These are phyloP conservation scores for Cercospora sp. DNA, from an alignment of 2,329 filamentous ascomycete species.

Conservation along the genomic window DNA sequence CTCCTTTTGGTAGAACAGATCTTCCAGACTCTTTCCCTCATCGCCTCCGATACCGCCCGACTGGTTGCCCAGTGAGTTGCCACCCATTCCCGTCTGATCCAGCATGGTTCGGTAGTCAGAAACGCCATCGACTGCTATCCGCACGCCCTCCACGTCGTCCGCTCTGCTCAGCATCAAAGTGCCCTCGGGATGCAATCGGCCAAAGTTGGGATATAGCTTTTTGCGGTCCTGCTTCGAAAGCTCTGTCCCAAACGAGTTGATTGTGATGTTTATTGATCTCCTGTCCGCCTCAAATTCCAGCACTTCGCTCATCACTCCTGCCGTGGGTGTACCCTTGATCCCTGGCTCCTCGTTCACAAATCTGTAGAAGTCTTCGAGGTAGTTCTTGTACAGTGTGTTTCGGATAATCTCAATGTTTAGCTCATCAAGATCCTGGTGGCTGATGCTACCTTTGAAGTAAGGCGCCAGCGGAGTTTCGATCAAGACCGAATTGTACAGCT, in stretches of 20 bases:
- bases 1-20: slow-evolving; percentile 98
- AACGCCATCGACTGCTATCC: slow-evolving; percentile 89
- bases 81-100: slow-evolving; percentile 79
- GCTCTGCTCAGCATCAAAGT: slow-evolving; percentile 92
- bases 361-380: slow-evolving; percentile 93
- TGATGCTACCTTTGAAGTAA: slow-evolving; percentile 96
- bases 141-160: slow-evolving; percentile 91
- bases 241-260: slow-evolving; percentile 98
- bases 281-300: slow-evolving; percentile 96
- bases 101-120: slow-evolving; percentile 95
- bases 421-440: slow-evolving; percentile 95
- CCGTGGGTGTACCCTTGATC: slow-evolving; percentile 81
- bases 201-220: slow-evolving; percentile 93
- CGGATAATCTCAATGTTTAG: slow-evolving; percentile 99
- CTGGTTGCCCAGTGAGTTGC: slow-evolving; percentile 79
- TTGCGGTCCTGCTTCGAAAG: slow-evolving; percentile 89
- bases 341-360: slow-evolving; percentile 91
- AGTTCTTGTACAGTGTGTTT: slow-evolving; percentile 99
- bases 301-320: slow-evolving; percentile 93
- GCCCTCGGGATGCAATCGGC: slow-evolving; percentile 88
- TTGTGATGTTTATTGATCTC: slow-evolving; percentile 96
- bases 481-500: slow-evolving; percentile 95
- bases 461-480: slow-evolving; percentile 94
- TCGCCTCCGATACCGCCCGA: slow-evolving; percentile 70
- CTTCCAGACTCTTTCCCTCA: slow-evolving; percentile 88